Evolutionary conservation across 1,284 basidiomycete species (phyloP), one percentile per base, ranked within the genome.

Genomic region (Hypsizygus ulmarius): DNA sequence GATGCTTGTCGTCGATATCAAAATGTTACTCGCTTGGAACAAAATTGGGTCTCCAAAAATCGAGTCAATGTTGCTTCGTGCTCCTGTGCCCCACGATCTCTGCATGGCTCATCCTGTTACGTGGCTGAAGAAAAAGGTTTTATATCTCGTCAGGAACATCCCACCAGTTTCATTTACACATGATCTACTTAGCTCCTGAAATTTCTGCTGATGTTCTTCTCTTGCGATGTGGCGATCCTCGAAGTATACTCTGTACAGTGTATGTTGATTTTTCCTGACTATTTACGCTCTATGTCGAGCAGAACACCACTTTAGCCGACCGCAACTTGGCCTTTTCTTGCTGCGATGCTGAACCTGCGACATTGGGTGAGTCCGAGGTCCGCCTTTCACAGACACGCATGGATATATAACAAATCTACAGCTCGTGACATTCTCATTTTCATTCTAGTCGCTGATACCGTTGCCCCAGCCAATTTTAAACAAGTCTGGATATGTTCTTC

Each of bases 131-230:
- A 71, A 67, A 54, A 61, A 57, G 1, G 78, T 70, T 45, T 81
- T 80, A 64, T 82, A 79, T 60, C 72, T 79, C 0, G 65, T 81
- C 34, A 80, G 81, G 16, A 83, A 81, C 53, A 79, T 78, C 0
- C 64, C 79, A 9, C 70, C 81, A 5, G 60, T 74, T 3, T 75
- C 64, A 46, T 63, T 84, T 1, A 77, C 75, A 1, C 66, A 74
- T 32, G 66, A 74, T 39, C 54, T 82, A n/a, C n/a, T n/a, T n/a
- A 1, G 64, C 76, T 36, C 72, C 72, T 2, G 78, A 79, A 47
- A 60, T 70, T 45, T 47, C 63, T 18, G 77, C 75, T 3, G 58
- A 71, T 25, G 59, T 81, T 15, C 64, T 84, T 8, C 68, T 80
- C 12, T 63, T 82, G 29, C 80, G 73, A 6, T 83, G 79, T 54